Conservation (phyloP, 192 early-diverging fungal genomes). For the Coemansia javaensis region DNA sequence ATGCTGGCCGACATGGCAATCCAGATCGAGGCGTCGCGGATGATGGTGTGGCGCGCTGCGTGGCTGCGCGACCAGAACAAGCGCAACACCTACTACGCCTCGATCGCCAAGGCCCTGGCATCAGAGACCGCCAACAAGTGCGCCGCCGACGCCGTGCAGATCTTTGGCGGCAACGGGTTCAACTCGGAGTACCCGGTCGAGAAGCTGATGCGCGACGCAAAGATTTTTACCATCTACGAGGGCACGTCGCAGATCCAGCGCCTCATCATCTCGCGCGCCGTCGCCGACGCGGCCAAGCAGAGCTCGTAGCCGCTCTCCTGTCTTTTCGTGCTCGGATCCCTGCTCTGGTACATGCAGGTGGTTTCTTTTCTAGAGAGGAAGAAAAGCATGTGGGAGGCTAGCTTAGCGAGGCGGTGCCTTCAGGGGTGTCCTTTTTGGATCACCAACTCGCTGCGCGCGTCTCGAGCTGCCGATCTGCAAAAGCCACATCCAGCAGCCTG, state of each 20-base stretch:
- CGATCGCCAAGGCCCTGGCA: constrained; percentile 88
- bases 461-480: too few species aligned
- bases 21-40: constrained; percentile 80
- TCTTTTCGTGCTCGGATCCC: too few species aligned
- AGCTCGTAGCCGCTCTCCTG: constrained; percentile 1
- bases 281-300: constrained; percentile 61
- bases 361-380: background rate
- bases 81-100: constrained; percentile 90
- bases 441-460: too few species aligned
- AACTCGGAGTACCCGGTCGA: constrained; percentile 91
- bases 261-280: constrained; percentile 76
- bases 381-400: too few species aligned
- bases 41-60: constrained; percentile 80
- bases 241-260: constrained; percentile 95
- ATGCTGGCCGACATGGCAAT: constrained; percentile 98
- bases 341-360: too few species aligned
- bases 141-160: constrained; percentile 87
- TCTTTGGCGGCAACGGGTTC: constrained; percentile 90
- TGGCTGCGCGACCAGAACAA: constrained; percentile 83
- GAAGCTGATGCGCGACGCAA: constrained; percentile 90
- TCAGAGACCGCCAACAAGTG: constrained; percentile 77
- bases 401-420: too few species aligned
- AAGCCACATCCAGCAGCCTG: too few species aligned
- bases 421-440: too few species aligned
- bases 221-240: constrained; percentile 97